Conservation (phyloP, 805 yeast genomes). For the Ogataea chonburiensis region DNA sequence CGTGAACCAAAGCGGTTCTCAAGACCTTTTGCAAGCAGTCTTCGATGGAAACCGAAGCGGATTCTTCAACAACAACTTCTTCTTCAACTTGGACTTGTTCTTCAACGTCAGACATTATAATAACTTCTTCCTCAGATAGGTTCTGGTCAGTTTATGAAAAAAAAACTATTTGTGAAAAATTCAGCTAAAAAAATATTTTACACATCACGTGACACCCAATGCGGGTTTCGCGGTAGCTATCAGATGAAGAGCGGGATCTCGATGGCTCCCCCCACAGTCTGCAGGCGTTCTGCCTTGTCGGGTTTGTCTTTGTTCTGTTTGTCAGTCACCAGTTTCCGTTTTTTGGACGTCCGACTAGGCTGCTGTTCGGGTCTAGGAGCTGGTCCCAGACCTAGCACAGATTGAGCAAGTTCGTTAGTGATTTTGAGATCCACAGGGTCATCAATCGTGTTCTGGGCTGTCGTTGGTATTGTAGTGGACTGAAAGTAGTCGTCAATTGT, state of each 20-base stretch:
- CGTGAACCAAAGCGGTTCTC: constrained; percentile 96
- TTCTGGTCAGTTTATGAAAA: constrained; percentile 37
- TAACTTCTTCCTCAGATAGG: constrained; percentile 41
- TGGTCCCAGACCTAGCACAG: constrained; percentile 25
- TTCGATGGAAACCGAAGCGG: constrained; percentile 92
- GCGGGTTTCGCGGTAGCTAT: constrained; percentile 15
- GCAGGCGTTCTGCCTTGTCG: constrained; percentile 27
- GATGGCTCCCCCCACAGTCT: constrained; percentile 43
- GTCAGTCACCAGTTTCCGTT: constrained; percentile 8
- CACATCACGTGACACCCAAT: constrained; percentile 15
- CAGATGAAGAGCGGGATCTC: constrained; percentile 45
- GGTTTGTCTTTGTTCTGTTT: constrained; percentile 9
- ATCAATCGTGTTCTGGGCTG: constrained; percentile 3
- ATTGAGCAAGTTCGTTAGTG: constrained; percentile 29
- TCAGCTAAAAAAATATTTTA: constrained; percentile 12
- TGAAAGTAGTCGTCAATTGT: constrained; percentile 33
- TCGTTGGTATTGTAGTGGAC: neutral
- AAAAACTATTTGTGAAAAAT: constrained; percentile 7
- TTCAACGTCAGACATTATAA: constrained; percentile 87
- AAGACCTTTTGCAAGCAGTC: constrained; percentile 98
- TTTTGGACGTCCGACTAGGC: constrained; percentile 7
- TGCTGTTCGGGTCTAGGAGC: constrained; percentile 5
- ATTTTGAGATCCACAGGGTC: constrained; percentile 17
- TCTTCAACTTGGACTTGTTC: constrained; percentile 78
- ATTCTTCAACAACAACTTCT: constrained; percentile 74